phyloP scores from a whole-genome alignment of 495 filamentous ascomycete species.

The Hypoxylon lienhwacheense region DNA sequence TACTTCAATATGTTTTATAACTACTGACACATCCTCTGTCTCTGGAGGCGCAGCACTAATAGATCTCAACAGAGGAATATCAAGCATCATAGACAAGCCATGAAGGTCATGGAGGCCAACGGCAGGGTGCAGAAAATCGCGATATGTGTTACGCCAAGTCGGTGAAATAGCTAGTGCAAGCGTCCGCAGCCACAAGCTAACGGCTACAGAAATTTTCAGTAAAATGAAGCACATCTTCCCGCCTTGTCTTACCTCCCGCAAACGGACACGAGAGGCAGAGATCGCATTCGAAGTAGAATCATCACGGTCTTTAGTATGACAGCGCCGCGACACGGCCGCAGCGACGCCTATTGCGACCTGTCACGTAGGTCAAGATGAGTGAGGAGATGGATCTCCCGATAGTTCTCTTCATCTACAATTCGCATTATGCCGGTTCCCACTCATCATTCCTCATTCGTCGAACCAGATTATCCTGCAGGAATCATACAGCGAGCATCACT shows the following conservation, averaged over 20 bases:
- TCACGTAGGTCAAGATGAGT: conserved; percentile 37
- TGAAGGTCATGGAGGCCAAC: conserved; percentile 15
- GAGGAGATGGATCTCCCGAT: conserved; percentile 38
- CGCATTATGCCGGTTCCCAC: conserved; percentile 32
- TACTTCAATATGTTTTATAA: too few relatives aligned
- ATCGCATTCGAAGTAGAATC: conserved; percentile 13
- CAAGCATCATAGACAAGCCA: conserved; percentile 1
- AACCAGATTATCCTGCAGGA: conserved; percentile 21
- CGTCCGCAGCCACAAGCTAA: conserved; percentile 23
- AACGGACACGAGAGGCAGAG: conserved; percentile 24
- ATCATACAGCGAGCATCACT: conserved; percentile 24
- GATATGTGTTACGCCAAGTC: conserved; percentile 36
- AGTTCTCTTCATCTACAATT: conserved; percentile 32
- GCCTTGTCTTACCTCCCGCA: conserved; percentile 30
- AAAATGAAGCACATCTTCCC: conserved; percentile 18
- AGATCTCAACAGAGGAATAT: too few relatives aligned
- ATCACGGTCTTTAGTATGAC: conserved; percentile 17
- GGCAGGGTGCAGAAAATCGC: conserved; percentile 31
- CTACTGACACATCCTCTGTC: too few relatives aligned
- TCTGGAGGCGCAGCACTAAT: too few relatives aligned
- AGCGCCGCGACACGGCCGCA: conserved; percentile 8
- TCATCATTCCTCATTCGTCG: conserved; percentile 34
- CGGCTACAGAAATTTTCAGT: conserved; percentile 7
- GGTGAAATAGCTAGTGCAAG: conserved; percentile 26
- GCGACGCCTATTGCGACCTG: conserved; percentile 27